phyloP scores from a whole-genome alignment of 495 filamentous ascomycete genomes.

The Neurospora terricola region DNA sequence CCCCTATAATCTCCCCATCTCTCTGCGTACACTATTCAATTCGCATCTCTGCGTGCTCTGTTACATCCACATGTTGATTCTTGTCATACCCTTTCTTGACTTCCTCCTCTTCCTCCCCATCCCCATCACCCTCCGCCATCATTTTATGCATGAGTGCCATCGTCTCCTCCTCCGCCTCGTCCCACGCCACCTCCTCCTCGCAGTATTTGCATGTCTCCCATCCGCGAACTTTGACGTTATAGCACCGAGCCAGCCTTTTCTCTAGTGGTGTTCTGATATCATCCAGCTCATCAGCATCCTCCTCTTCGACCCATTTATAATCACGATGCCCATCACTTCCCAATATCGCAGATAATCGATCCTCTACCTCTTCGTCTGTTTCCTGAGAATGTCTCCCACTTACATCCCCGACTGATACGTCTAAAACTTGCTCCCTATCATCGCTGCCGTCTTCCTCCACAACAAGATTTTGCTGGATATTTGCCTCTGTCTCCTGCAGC shows the following conservation, averaged over 20 bases:
- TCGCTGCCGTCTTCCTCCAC: neutral
- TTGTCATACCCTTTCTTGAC: neutral
- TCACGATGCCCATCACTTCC: neutral
- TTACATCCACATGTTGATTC: neutral
- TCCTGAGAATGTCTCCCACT: neutral
- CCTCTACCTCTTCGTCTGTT: neutral
- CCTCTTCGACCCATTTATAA: neutral
- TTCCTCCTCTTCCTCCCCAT: neutral
- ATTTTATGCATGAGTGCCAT: neutral
- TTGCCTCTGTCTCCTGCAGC: neutral
- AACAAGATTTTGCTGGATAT: neutral
- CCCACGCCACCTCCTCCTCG: slow-evolving; percentile 4
- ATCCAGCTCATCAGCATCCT: neutral
- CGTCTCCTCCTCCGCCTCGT: neutral
- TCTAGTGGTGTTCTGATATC: neutral
- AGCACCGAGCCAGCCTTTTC: neutral
- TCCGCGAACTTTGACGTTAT: neutral
- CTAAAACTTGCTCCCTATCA: neutral
- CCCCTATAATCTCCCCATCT: neutral
- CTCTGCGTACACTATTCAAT: neutral
- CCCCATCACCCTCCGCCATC: neutral
- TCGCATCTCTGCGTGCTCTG: neutral
- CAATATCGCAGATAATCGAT: neutral
- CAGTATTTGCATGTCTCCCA: neutral
- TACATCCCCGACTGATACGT: neutral